phyloP scores from a whole-genome alignment of 306 rosid genomes.

The Cercis canadensis region DNA sequence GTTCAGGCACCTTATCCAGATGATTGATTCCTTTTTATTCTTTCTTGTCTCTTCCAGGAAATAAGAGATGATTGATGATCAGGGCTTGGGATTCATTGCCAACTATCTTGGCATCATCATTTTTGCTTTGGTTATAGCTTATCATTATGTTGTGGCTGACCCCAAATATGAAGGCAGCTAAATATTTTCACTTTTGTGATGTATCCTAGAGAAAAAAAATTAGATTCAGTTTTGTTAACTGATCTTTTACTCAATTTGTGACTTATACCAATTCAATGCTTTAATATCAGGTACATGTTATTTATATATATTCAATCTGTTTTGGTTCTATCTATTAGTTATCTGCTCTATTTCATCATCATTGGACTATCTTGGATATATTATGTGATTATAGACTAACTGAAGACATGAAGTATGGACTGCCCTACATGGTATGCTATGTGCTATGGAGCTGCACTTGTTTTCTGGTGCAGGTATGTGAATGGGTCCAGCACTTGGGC shows the following conservation, averaged over 20 bases:
- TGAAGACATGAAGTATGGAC: neutral
- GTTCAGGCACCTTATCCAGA: neutral
- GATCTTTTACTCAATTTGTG: conserved; percentile 19
- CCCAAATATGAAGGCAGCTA: conserved; percentile 48
- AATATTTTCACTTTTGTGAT: conserved; percentile 20
- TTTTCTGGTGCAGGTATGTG: neutral
- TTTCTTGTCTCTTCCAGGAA: conserved; percentile 30
- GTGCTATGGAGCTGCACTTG: neutral
- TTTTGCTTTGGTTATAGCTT: conserved; percentile 48
- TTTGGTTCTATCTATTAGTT: conserved; percentile 8
- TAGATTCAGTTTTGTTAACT: conserved; percentile 33
- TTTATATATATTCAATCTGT: neutral
- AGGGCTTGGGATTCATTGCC: conserved; percentile 51
- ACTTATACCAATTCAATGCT: conserved; percentile 1
- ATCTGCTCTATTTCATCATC: neutral
- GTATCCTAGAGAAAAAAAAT: conserved; percentile 1
- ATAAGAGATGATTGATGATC: conserved; percentile 49
- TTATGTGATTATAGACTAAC: conserved; percentile 24
- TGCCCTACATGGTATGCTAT: neutral
- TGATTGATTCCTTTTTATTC: neutral
- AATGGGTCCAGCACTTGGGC: neutral
- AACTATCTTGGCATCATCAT: conserved; percentile 51
- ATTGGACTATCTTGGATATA: neutral
- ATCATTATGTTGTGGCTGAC: conserved; percentile 43
- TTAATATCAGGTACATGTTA: neutral